Evolutionary conservation across 1,284 basidiomycete species (phyloP).

Genomic region (Ceratobasidium papillatum): DNA sequence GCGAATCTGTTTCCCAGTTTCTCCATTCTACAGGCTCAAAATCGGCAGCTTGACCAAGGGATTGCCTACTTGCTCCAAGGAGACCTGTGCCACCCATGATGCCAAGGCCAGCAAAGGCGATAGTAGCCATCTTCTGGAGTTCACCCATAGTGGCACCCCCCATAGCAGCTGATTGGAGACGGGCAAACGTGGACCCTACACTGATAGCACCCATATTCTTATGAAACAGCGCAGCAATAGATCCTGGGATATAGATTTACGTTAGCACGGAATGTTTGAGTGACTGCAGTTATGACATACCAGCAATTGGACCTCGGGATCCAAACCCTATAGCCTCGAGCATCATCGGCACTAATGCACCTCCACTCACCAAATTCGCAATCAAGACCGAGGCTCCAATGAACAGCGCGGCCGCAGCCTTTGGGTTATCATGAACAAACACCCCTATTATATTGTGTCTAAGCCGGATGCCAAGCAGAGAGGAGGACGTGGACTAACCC

Average conservation of each 20-base stretch:
- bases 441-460: neutral
- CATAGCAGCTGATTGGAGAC: conserved; percentile 37
- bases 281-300: neutral
- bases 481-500: conserved; percentile 2
- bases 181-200: conserved; percentile 12
- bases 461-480: neutral
- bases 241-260: neutral
- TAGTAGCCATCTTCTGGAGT: conserved; percentile 10
- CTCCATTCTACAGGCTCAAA: conserved; percentile 25
- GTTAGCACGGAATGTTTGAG: neutral
- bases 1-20: conserved; percentile 14
- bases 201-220: conserved; percentile 5
- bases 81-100: neutral
- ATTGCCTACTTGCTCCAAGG: neutral
- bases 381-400: conserved; percentile 17
- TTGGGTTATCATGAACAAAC: conserved; percentile 7
- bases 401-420: conserved; percentile 14
- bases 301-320: conserved; percentile 3
- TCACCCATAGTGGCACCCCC: conserved; percentile 19
- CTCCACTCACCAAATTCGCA: neutral
- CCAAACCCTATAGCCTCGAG: conserved; percentile 29
- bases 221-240: conserved; percentile 14
- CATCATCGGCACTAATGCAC: neutral
- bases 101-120: conserved; percentile 4
- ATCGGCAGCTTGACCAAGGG: conserved; percentile 19